Evolutionary conservation across 2,329 filamentous ascomycete species (phyloP), one percentile per base, ranked within the genome.

Genomic region (Cercospora canescens): DNA sequence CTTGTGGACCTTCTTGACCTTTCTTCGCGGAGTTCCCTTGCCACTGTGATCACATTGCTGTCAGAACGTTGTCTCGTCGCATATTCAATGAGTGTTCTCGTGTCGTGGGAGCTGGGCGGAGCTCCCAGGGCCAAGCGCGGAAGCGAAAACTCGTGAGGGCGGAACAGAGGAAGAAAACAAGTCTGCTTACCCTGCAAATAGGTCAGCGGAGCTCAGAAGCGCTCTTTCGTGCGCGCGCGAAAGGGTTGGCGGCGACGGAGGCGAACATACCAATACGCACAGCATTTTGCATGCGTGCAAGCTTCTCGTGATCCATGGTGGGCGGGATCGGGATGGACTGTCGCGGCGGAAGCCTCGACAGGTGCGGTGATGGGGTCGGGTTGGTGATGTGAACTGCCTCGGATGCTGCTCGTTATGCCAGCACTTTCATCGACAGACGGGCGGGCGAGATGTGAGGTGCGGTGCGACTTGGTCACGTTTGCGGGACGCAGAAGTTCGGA

Each of bases 1-100:
- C 82, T 93, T 93, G 84, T 96, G 92, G 74, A 94, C 92, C 85
- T 96, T 96, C 93, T 98, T 99, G 83, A 95, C 91, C 89, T 96
- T 96, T 86, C 95, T 89, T 86, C 95, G 89, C 80, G 95, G 95
- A 76, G 95, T 97, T 78, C 95, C 95, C 88, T 99, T 99, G 86
- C 95, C 95, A 86, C 94, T 90, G 76, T 74, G 70, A 55, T 61
- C 48, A 66, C 54, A 66, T 52, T 6, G n/a, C 12, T 65, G 70
- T 74, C 66, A 73, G 72, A 72, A 21, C 4, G 26, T 12, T 50
- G 45, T 24, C 18, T 56, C 57, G 48, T 55, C 30, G 30, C 41
- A 24, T 32, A 24, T 56, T 55, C 48, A 32, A 16, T 62, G 14
- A 37, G 26, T 14, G 54, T 57, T 24, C 41, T 32, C 39, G 30